phyloP scores from a whole-genome alignment of 495 filamentous ascomycete species.

The Hypoxylon lenormandii region DNA sequence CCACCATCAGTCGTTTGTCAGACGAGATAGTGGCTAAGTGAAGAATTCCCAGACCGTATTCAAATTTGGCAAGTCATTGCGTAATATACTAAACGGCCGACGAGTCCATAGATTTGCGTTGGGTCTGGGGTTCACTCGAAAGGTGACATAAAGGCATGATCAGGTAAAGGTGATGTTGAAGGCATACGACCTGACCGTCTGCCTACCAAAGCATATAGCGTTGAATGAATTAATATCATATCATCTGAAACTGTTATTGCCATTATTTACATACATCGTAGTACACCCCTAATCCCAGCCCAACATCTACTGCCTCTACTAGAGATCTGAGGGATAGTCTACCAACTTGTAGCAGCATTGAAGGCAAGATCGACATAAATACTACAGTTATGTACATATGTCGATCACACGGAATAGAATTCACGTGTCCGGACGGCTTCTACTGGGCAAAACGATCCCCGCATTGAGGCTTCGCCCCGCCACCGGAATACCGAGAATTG shows the following conservation, averaged over 20 bases:
- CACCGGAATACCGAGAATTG: conserved; percentile 3
- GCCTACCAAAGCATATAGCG: conserved; percentile 14
- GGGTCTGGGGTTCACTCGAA: not conserved
- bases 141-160: conserved; percentile 1
- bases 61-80: not conserved
- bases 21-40: not conserved
- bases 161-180: conserved; percentile 20
- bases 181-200: conserved; percentile 9
- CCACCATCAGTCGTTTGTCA: conserved; percentile 6
- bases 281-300: conserved; percentile 2
- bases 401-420: conserved; percentile 2
- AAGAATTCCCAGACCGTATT: conserved; percentile 2
- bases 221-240: conserved; percentile 25
- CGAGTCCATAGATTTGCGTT: conserved; percentile 2
- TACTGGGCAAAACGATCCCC: conserved; percentile 6
- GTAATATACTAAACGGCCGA: not conserved
- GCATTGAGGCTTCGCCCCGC: not conserved
- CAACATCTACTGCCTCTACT: not conserved
- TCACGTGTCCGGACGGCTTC: conserved; percentile 32
- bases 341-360: not conserved
- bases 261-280: not conserved
- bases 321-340: not conserved
- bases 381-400: not conserved
- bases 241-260: not conserved
- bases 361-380: not conserved